Evolutionary conservation across 257 asterid species (phyloP), one percentile per base, ranked within the genome.

Genomic region (Solanum corneliomulleri): DNA sequence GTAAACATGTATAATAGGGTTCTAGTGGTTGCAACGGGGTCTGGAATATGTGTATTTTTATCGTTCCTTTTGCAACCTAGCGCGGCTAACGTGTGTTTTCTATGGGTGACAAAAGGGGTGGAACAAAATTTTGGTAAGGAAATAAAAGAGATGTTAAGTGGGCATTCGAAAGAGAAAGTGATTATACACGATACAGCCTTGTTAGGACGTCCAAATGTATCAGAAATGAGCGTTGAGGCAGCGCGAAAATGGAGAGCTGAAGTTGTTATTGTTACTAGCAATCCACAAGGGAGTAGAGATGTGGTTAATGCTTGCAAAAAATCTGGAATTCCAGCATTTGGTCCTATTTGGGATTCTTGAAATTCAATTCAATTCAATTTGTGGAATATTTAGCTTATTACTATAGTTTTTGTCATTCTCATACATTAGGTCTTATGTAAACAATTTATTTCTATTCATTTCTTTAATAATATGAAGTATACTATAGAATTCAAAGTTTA

Each of bases 261-360:
- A 88, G 95, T 92, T 72, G 98, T 93, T 52, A 92, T 94, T 25
- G 96, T 94, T 72, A 94, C 98, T 0, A 94, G 96, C 64, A 94
- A 94, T 86, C 98, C 98, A 0, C 93, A 90, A 90, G 98, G 97
- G 11, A 94, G 97, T 45, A 90, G 94, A 88, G 94, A 91, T 84
- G 94, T 94, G 10, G 96, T 94, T 13, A 78, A 91, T 89, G 90
- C 95, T 23, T 93, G 98, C 90, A 92, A 92, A 77, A 90, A 84
- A 9, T 86, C 87, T 16, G 98, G 96, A 70, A 89, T 94, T 84
- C 92, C 98, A 23, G 96, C 96, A 3, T 94, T 92, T 83, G 98
- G 94, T 12, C 96, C 98, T 0, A 92, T 94, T 86, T 94, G 97
- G 97, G 97, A 94, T 86, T 94, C 97, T 88, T 94, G 85, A 90